Evolutionary conservation across 2,329 filamentous ascomycete species (phyloP), one percentile per base, ranked within the genome.

Genomic region (Rosellinia necatrix): DNA sequence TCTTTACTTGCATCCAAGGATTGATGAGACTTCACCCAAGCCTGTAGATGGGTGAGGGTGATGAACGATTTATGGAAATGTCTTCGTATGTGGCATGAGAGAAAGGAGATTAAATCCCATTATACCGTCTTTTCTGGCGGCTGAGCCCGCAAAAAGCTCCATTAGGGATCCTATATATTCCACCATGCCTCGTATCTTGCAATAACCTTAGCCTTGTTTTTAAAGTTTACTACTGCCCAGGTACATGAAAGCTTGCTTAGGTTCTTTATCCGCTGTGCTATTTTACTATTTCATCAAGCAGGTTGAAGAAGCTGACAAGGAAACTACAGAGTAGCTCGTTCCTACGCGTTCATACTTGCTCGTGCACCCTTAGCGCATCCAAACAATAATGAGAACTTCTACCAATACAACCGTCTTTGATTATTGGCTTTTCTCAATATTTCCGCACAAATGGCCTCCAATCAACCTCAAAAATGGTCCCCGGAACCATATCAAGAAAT

Each of bases 401-500:
- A 56, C 53, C 40, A 53, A 56, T 56, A 56, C 42, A 56, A 52
- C 48, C 53, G 48, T 56, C 53, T 56, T 52, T 48, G 42, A 56
- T 48, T 53, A 48, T 52, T 56, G 53, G 54, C 44, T 44, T 53
- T 57, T 46, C 43, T 53, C 30, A 57, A 57, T 57, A 49, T 53
- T 57, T 44, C 54, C 37, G 43, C 49, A 49, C 43, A 49, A 57
- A 57, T 57, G 54, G 49, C 49, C 54, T 57, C 49, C 54, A 53
- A 57, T 53, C 49, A 53, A 53, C 55, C 55, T 54, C 44, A 54
- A 54, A 4, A 54, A 54, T 42, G 50, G 55, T 54, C 50, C 50
- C 50, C 50, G 50, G 50, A 58, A 54, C 50, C 55, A 54, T 58
- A 58, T 54, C 50, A 47, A 47, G 55, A 58, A 54, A 58, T 58